phyloP scores from a whole-genome alignment of 2,329 filamentous ascomycete species.

The Karstenula rhodostoma region DNA sequence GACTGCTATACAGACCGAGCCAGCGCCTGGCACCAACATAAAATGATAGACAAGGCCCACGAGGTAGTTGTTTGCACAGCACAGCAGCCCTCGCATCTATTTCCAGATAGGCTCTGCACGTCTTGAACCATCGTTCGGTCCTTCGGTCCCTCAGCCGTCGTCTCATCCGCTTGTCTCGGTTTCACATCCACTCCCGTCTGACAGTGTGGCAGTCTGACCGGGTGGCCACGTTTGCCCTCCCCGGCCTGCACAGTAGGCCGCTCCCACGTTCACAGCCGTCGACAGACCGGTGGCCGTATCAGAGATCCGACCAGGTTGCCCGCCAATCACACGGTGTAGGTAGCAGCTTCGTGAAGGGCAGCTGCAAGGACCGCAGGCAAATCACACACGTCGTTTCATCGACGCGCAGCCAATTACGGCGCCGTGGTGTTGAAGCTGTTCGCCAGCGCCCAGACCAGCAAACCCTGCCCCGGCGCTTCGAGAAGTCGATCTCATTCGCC shows the following conservation, averaged over 20 bases:
- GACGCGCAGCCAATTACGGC: slow-evolving; percentile 32
- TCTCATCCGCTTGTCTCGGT: slow-evolving; percentile 39
- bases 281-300: slow-evolving; percentile 36
- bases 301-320: slow-evolving; percentile 29
- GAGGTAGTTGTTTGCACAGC: slow-evolving; percentile 36
- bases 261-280: slow-evolving; percentile 35
- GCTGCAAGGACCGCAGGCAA: slow-evolving; percentile 47
- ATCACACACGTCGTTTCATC: slow-evolving; percentile 49
- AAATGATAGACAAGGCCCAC: slow-evolving; percentile 38
- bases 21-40: slow-evolving; percentile 49
- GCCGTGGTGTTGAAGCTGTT: slow-evolving; percentile 25
- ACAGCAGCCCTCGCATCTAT: slow-evolving; percentile 30
- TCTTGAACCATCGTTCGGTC: slow-evolving; percentile 22
- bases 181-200: slow-evolving; percentile 25
- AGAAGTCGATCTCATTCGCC: slow-evolving; percentile 30
- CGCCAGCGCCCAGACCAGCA: slow-evolving; percentile 25
- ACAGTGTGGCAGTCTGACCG: slow-evolving; percentile 32
- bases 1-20: slow-evolving; percentile 39
- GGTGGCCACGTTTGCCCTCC: slow-evolving; percentile 36
- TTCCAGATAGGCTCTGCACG: slow-evolving; percentile 28
- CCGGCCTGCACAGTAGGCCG: slow-evolving; percentile 26
- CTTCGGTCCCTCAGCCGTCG: slow-evolving; percentile 24
- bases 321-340: slow-evolving; percentile 37
- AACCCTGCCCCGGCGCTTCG: slow-evolving; percentile 41
- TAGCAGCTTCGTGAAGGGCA: slow-evolving; percentile 24